Evolutionary conservation across 495 filamentous ascomycete species (phyloP), one percentile per base, ranked within the genome.

Genomic region (Hypoxylon fragiforme): DNA sequence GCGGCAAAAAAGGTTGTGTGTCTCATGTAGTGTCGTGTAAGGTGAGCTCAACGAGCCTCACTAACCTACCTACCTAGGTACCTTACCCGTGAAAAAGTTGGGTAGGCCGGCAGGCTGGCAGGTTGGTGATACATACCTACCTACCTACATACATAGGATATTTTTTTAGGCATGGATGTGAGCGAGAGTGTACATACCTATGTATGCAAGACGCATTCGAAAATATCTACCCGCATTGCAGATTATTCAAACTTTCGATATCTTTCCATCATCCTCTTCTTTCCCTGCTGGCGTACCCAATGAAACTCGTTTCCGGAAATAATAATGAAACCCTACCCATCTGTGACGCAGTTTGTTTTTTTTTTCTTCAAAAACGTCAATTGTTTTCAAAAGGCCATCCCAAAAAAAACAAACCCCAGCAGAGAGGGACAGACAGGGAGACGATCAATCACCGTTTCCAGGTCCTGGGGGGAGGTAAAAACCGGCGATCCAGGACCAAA

Each of bases 401-500:
- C n/a, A n/a, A n/a, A n/a, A n/a, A n/a, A n/a, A n/a, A n/a, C n/a
- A n/a, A n/a, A n/a, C n/a, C n/a, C 24, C 24, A 28, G 24, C 5
- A 28, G 24, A 9, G 24, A 28, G 24, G 24, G 24, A 9, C 5
- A 9, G 24, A 9, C 5, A 9, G 24, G 24, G 24, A 9, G 24
- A 32, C 51, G 57, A 60, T 60, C 57, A 24, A 31, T 44, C 46
- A 11, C 41, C 24, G 41, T 50, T 21, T 45, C 34, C 57, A 56
- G 47, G 46, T 56, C 46, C 47, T 50, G 47, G 35, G 34, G 46
- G 26, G 34, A 21, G n/a, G n/a, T n/a, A n/a, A 8, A 37, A 30
- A 38, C 41, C 30, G 34, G 42, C 44, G 22, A 56, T 40, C 52
- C 11, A 30, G 19, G 14, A 11, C 16, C 16, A 38, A 52, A 54